A percentile compares a stretch with the other conserved stretches of the same genome.
Conservation (phyloP, 495 filamentous ascomycete genomes). For the Penicillium samsonianum region DNA sequence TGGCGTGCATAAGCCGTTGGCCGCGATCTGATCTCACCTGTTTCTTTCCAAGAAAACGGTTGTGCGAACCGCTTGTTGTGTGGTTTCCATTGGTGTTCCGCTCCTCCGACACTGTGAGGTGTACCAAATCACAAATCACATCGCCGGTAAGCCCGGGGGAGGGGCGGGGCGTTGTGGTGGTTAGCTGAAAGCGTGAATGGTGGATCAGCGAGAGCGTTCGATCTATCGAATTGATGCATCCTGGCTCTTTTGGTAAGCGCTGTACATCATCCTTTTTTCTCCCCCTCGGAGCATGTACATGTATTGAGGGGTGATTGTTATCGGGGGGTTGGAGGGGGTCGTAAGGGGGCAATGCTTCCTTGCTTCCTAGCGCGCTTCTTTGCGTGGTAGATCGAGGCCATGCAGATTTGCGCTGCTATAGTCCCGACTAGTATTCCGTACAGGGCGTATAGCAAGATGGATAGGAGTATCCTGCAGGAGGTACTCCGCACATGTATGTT, state of each 20-base stretch:
- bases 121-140: background rate
- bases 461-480: background rate
- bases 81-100: background rate
- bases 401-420: background rate
- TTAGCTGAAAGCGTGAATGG: background rate
- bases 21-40: constrained; percentile 4
- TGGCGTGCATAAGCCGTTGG: constrained; percentile 14
- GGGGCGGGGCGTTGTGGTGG: background rate
- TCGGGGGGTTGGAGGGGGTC: background rate
- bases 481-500: background rate
- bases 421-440: background rate
- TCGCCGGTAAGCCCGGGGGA: background rate
- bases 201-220: constrained; percentile 1
- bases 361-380: constrained; percentile 7
- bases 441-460: background rate
- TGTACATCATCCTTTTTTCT: background rate
- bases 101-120: background rate
- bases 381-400: background rate
- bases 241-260: background rate
- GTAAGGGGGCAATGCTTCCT: constrained; percentile 1
- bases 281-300: background rate
- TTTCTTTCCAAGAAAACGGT: background rate
- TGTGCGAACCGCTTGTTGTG: background rate
- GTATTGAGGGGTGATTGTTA: background rate
- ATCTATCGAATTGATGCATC: background rate